Conservation (phyloP, 2,329 filamentous ascomycete genomes). For the Didymella glomerata region DNA sequence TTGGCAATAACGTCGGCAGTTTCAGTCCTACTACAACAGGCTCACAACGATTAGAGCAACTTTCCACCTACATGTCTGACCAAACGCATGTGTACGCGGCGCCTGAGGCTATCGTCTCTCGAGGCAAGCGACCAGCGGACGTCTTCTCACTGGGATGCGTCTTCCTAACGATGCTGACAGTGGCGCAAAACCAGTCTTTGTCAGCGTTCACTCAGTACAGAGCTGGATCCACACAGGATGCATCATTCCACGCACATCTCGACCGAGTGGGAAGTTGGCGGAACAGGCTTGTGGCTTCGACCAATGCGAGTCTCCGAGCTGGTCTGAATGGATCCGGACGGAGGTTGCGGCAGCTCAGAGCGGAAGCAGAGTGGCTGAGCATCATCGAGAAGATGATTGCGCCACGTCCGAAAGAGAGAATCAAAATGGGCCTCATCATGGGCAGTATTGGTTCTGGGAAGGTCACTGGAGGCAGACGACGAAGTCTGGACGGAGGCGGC, state of each 20-base stretch:
- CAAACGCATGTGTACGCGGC: constrained; percentile 51
- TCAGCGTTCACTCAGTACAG: constrained; percentile 48
- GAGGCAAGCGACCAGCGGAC: constrained; percentile 50
- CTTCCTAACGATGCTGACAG: constrained; percentile 52
- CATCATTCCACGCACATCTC: constrained; percentile 52
- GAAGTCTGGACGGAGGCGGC: constrained; percentile 48
- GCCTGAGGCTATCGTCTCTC: constrained; percentile 49
- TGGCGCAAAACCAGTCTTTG: constrained; percentile 48
- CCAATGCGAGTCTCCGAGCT: constrained; percentile 41
- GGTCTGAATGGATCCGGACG: constrained; percentile 42
- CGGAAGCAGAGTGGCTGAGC: constrained; percentile 46
- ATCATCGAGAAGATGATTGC: constrained; percentile 50
- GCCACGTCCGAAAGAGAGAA: constrained; percentile 44
- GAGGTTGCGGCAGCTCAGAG: constrained; percentile 44
- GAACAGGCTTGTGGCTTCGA: constrained; percentile 43
- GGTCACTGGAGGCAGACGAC: constrained; percentile 37
- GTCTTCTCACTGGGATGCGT: constrained; percentile 53
- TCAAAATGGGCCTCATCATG: constrained; percentile 47
- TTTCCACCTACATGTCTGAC: constrained; percentile 44
- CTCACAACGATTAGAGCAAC: constrained; percentile 42
- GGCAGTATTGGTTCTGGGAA: constrained; percentile 42
- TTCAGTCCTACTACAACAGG: constrained; percentile 41
- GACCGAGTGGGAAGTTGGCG: constrained; percentile 49
- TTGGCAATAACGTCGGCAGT: constrained; percentile 39
- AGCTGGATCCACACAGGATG: constrained; percentile 46